Base-by-base conservation (phyloP, 306 rosid genomes). In the Phaseolus lunatus region DNA sequence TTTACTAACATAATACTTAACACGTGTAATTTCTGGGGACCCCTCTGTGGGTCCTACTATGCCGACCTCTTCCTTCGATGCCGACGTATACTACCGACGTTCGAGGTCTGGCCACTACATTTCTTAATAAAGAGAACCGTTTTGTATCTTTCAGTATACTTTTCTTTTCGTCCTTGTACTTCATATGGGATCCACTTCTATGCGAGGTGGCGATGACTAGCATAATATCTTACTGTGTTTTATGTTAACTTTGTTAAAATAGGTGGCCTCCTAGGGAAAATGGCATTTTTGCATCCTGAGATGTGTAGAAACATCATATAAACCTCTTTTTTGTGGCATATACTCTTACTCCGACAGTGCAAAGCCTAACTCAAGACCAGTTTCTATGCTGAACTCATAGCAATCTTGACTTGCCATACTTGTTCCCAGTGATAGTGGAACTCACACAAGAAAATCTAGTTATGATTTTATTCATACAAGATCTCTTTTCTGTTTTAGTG, bases 131-230 rank as follows among this genome's bases (percentile, higher is more conserved):
- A 81, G 78, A 53, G 65, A 43, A 24, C 5, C 29, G 33, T 41
- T 52, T 16, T 29, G 73, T 76, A 22, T 62, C 81, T 82, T 70
- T 69, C 81, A 59, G 19, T 26, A 26, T 59, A 68, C 67, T 69
- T 75, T 49, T 75, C 22, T 45, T 81, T 56, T 67, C 56, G 80
- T 74, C 54, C 61, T 10, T 73, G 44, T 73, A 20, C 73, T 53
- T 1, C 1, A 22, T 22, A 57, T 67, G 53, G 63, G 70, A 73
- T 80, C 84, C 62, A 80, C 70, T 73, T 67, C 44, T 75, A 56
- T 48, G 57, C 16, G 0, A 67, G 19, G 8, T 45, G 47, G 39
- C 67, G 33, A 19, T 47, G 19, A 41, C 67, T 23, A 23, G 12
- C 18, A 44, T 18, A 41, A 61, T 24, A n/a, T 41, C 39, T 20